Evolutionary conservation across 768 basidiomycete species (phyloP).

Genomic region (Hirschioporus abietinus): DNA sequence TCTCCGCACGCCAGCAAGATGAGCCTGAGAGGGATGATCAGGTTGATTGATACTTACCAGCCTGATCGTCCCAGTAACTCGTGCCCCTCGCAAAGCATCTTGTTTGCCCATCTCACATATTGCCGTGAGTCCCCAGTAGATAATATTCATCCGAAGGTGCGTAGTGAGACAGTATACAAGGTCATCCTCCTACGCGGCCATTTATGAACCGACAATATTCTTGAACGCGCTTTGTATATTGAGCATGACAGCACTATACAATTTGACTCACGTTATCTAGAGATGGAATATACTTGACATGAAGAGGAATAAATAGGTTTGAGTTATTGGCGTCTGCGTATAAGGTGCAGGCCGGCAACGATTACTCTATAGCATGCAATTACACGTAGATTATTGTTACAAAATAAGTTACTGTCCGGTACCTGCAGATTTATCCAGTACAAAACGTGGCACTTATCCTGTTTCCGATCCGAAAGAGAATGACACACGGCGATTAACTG

Average conservation of each 20-base stretch:
- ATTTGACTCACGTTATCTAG: conserved; percentile 53
- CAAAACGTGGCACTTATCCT: too few species aligned
- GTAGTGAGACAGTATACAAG: conserved; percentile 88
- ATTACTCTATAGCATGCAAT: neutral
- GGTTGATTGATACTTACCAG: conserved; percentile 45
- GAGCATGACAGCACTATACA: neutral
- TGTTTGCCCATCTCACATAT: conserved; percentile 72
- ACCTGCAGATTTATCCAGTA: too few species aligned
- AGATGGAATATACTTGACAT: conserved; percentile 71
- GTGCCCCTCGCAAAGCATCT: conserved; percentile 78
- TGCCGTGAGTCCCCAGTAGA: conserved; percentile 95
- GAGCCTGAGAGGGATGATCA: neutral
- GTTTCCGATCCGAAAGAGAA: too few species aligned
- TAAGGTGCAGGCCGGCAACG: neutral
- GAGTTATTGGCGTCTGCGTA: neutral
- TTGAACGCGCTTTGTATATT: neutral
- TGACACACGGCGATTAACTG: too few species aligned
- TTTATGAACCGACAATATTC: neutral
- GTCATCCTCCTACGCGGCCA: conserved; percentile 61
- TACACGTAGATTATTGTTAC: too few species aligned
- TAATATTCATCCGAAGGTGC: conserved; percentile 90
- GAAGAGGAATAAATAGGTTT: conserved; percentile 45
- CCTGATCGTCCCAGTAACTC: conserved; percentile 92
- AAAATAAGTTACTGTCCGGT: too few species aligned
- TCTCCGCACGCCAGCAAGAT: conserved; percentile 94